A percentile compares a stretch with the other conserved stretches of the same genome.
These are phyloP conservation scores for Bipolaris cookei DNA, from an alignment of 2,329 filamentous ascomycete species.

Conservation along the genomic window DNA sequence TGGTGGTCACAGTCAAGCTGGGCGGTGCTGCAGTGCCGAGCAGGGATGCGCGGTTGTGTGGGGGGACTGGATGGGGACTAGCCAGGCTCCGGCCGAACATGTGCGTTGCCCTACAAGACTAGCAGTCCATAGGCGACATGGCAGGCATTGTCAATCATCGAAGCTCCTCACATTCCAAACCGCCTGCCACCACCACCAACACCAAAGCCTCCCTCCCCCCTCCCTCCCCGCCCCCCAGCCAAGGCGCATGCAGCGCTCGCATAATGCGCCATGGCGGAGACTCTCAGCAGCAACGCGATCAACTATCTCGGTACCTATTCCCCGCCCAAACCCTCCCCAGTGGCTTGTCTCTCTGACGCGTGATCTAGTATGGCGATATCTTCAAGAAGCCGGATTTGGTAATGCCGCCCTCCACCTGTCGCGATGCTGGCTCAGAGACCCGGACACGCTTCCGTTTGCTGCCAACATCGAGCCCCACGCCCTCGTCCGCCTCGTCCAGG, in stretches of 20 bases:
- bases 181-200: neutral
- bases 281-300: constrained; percentile 66
- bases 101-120: too few species aligned
- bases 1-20: neutral
- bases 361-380: constrained; percentile 64
- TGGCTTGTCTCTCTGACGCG: constrained; percentile 19
- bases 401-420: constrained; percentile 66
- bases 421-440: constrained; percentile 67
- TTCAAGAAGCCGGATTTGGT: constrained; percentile 56
- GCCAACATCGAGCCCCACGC: constrained; percentile 64
- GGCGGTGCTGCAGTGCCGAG: neutral
- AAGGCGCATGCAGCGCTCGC: constrained; percentile 19
- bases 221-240: neutral
- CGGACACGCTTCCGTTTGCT: constrained; percentile 67
- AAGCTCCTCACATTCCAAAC: neutral
- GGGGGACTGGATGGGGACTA: neutral
- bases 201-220: neutral
- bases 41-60: constrained; percentile 5
- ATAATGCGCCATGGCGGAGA: constrained; percentile 52
- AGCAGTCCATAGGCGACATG: too few species aligned
- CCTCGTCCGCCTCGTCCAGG: constrained; percentile 67
- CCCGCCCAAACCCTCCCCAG: constrained; percentile 1
- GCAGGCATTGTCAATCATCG: neutral
- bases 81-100: constrained; percentile 1
- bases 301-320: constrained; percentile 61